Evolutionary conservation across 371 early-diverging fungal species (phyloP).

Genomic region (Coemansia sp.): DNA sequence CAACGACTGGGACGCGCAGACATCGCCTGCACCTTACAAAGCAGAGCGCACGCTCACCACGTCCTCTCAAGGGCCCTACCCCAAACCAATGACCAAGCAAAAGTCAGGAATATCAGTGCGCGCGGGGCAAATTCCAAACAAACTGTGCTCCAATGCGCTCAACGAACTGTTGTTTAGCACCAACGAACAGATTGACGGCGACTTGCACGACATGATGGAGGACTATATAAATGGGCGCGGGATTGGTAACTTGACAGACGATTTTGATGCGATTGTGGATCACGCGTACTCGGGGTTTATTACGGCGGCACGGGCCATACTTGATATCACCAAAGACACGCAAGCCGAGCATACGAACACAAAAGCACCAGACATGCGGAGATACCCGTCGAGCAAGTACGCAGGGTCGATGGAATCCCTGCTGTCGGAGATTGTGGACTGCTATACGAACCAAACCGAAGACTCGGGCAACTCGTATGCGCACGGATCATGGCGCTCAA

Average conservation of each 20-base stretch:
- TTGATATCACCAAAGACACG: slow-evolving; percentile 15
- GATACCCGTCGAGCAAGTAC: slow-evolving; percentile 1
- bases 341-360: background rate
- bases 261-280: slow-evolving; percentile 24
- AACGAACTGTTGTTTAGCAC: slow-evolving; percentile 44
- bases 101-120: slow-evolving; percentile 8
- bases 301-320: slow-evolving; percentile 14
- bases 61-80: too few species aligned
- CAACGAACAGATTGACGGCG: slow-evolving; percentile 30
- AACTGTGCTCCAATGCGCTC: slow-evolving; percentile 26
- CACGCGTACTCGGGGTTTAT: slow-evolving; percentile 28
- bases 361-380: background rate
- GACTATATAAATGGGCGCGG: slow-evolving; percentile 18
- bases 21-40: background rate
- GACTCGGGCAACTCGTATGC: background rate
- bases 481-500: background rate
- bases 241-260: slow-evolving; percentile 2
- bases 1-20: background rate
- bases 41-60: too few species aligned
- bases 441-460: slow-evolving; percentile 18
- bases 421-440: slow-evolving; percentile 24
- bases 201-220: slow-evolving; percentile 17
- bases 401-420: slow-evolving; percentile 24
- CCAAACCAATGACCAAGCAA: background rate
- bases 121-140: slow-evolving; percentile 4